Base-by-base conservation (phyloP, 768 basidiomycete genomes). In the Lentinus tigrinus region DNA sequence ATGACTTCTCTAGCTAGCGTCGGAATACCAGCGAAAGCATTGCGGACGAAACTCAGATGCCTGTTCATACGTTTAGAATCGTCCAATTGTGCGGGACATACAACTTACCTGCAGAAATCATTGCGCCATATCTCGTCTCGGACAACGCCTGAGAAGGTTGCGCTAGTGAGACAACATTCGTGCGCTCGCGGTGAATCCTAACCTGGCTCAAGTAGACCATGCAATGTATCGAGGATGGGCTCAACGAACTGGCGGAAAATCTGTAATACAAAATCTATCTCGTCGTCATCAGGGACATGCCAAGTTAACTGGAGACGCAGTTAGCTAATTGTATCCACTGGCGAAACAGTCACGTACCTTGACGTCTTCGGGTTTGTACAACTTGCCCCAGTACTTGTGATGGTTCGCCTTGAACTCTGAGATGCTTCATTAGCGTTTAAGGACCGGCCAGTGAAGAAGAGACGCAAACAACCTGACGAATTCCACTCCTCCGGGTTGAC, bases 401-500 rank as follows among this genome's bases (percentile, higher is more conserved):
- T 92, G 89, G 54, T 83, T 85, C 52, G 73, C 70, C 47, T 80
- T 78, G 73, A 92, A 90, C 21, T 89, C 91, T 91, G 64, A 10
- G 26, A 57, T 17, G 38, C 27, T 37, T 19, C 21, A 24, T 43
- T 21, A 42, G 43, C 40, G 16, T 42, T 39, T 37, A 13, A 6
- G 11, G 28, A 6, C 43, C 26, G 36, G 55, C 38, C 19, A 21
- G 50, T 37, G 9, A 24, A 21, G 31, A 23, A 24, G 3, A 11
- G 40, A 19, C 19, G 11, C 3, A 55, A 73, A 42, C 56, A 91
- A 31, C 93, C 87, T 67, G 85, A 77, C 62, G 85, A 87, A 0
- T 79, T 69, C 88, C 91, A 91, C 62, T 90, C 88, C 5, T 85
- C 82, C 0, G 83, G 79, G 62, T 95, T 93, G 37, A 90, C 85